These are phyloP conservation scores for Calonectria montana DNA, from an alignment of 2,329 filamentous ascomycete species.

Conservation along the genomic window DNA sequence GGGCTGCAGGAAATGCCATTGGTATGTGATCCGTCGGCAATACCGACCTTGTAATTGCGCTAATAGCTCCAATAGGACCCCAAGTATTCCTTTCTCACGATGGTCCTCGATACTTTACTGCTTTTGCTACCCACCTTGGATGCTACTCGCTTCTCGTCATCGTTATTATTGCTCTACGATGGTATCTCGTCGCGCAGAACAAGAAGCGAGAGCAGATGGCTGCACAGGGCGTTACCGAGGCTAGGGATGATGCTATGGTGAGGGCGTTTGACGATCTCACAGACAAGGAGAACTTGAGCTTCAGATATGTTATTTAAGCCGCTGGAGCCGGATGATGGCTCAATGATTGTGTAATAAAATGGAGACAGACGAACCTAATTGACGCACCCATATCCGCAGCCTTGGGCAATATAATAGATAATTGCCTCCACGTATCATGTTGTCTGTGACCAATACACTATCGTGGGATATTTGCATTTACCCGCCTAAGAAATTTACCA, in stretches of 20 bases:
- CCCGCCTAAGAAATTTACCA: too few relatives aligned
- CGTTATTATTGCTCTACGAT: conserved; percentile 68
- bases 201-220: conserved; percentile 64
- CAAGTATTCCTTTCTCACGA: conserved; percentile 73
- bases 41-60: background rate
- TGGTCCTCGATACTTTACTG: conserved; percentile 74
- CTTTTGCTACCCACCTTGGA: conserved; percentile 75
- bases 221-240: conserved; percentile 53
- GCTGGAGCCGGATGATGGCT: background rate
- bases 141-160: conserved; percentile 73
- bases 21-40: conserved; percentile 51
- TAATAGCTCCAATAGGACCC: conserved; percentile 55
- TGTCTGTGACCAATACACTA: too few relatives aligned
- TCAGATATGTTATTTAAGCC: conserved; percentile 65
- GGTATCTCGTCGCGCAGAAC: conserved; percentile 69
- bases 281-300: conserved; percentile 70
- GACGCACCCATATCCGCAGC: too few relatives aligned
- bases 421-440: too few relatives aligned
- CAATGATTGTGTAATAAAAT: background rate
- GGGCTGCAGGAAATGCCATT: conserved; percentile 76
- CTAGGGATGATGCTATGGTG: conserved; percentile 44
- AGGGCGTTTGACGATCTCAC: conserved; percentile 74
- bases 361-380: background rate
- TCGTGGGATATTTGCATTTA: too few relatives aligned
- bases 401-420: too few relatives aligned